Percentiles rank a stretch among this genome's conserved stretches.
These are phyloP conservation scores for Coniosporium uncinatum DNA, from an alignment of 2,329 filamentous ascomycete species.

Conservation along the genomic window DNA sequence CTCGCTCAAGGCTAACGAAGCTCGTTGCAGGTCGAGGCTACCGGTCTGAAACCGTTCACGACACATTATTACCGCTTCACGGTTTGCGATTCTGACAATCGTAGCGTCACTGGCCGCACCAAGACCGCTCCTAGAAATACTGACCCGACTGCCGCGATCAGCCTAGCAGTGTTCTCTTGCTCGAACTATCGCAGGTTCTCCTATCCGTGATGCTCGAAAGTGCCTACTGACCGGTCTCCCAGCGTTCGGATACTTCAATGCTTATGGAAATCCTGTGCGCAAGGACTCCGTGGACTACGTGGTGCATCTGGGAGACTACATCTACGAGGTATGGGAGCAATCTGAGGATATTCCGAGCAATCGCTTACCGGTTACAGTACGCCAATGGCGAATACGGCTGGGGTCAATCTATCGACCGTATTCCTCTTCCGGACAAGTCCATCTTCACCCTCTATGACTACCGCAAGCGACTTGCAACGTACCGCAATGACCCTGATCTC, in stretches of 20 bases:
- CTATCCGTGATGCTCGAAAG: too few relatives aligned
- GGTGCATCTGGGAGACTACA: slow-evolving; percentile 46
- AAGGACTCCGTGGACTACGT: slow-evolving; percentile 42
- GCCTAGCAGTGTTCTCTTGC: slow-evolving; percentile 66
- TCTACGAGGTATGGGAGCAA: slow-evolving; percentile 51
- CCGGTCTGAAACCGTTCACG: slow-evolving; percentile 55
- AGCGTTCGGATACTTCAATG: slow-evolving; percentile 42
- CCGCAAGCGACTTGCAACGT: slow-evolving; percentile 50
- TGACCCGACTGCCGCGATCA: slow-evolving; percentile 52
- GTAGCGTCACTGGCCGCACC: slow-evolving; percentile 58
- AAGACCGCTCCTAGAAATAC: slow-evolving; percentile 59
- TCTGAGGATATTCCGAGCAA: slow-evolving; percentile 15
- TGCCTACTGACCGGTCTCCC: too few relatives aligned
- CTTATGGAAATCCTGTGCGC: slow-evolving; percentile 34
- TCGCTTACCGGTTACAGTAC: slow-evolving; percentile 12
- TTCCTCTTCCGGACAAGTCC: slow-evolving; percentile 45
- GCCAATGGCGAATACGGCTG: slow-evolving; percentile 39
- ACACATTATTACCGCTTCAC: slow-evolving; percentile 67
- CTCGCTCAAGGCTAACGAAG: too few relatives aligned
- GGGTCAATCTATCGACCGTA: slow-evolving; percentile 44
- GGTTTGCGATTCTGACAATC: slow-evolving; percentile 57
- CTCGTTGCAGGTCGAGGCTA: slow-evolving; percentile 53
- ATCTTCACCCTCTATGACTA: slow-evolving; percentile 53
- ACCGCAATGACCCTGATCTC: slow-evolving; percentile 58
- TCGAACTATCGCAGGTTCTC: slow-evolving; percentile 50